Evolutionary conservation across 2,329 filamentous ascomycete genomes (phyloP), one percentile per base, ranked within the genome.

Genomic region (Aspergillus bombycis): DNA sequence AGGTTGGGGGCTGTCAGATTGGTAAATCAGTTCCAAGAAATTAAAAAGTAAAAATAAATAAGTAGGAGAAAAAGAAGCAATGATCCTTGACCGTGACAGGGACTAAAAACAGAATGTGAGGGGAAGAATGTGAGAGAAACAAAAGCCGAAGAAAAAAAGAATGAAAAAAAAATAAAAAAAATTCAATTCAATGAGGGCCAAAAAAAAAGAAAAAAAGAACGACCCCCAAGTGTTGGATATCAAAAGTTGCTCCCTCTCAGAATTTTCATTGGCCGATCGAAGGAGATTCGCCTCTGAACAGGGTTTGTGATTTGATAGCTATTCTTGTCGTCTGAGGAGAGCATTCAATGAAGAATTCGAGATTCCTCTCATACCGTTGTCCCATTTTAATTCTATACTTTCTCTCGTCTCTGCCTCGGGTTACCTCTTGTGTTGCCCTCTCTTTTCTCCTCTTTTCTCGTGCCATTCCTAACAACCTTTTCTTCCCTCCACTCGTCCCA

Each of bases 391-490:
- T 41, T 6, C 16, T 36, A n/a, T 19, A 41, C 19, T 16, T 19
- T 41, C 38, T 41, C 38, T 9, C 38, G 4, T 41, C 38, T 41
- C 38, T 41, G 19, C 38, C 16, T 41, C 38, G 38, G 38, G 38
- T 41, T n/a, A 16, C 34, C 34, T 36, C 34, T 36, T 16, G 14
- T 36, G 26, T 28, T 28, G 26, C 26, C 26, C 26, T 28, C 32
- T 11, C 10, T 34, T 34, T 41, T 19, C 16, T 38, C 57, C 64
- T 66, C 48, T 41, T 59, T 56, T 57, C 62, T 62, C 62, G 45
- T 56, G 52, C 62, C 58, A 9, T 53, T 60, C 52, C 43, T 10
- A 16, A 21, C 19, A 4, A n/a, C 26, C n/a, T 16, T n/a, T 34
- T 52, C 21, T 34, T 52, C 28, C 2, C 48, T 21, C 38, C 38